Evolutionary conservation across 768 basidiomycete species (phyloP), one percentile per base, ranked within the genome.

Genomic region (Termitomyces sp.): DNA sequence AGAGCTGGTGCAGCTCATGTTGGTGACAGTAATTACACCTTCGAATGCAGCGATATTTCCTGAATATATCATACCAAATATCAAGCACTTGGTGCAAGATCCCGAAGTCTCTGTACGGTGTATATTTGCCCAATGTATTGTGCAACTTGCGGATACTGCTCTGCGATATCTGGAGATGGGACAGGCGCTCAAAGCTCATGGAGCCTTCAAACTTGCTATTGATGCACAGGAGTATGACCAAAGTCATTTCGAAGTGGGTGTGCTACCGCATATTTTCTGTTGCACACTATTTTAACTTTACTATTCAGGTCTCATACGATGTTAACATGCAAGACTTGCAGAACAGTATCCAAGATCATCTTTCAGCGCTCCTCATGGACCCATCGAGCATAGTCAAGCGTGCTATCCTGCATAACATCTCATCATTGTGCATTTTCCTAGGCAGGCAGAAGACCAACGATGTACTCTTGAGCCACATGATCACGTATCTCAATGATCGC

Each of bases 381-480:
- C 82, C 89, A 0, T 93, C 92, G 0, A 87, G 91, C 61, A 85
- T 91, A 38, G 96, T 98, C 62, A 96, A 96, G 71, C 87, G 97
- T 14, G 92, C 96, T 1, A 86, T 96, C 14, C 76, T 98, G 25
- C 86, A 89, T 65, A 86, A 94, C 65, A 92, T 98, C 38, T 91
- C 92, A 3, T 84, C 88, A 0, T 79, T 98, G 38, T 98, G 97
- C 71, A 87, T 95, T 54, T 98, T 98, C 76, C 84, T 98, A 36
- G 96, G 96, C 5, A 76, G 95, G 29, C 90, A 94, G 70, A 91
- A 87, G 71, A 96, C 97, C 1, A 96, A 96, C 74, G 97, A 99
- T 67, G 92, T 98, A 8, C 76, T 99, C 7, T 76, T 99, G 47
- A 96, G 94, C 59, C 89, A 91, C 70, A 88, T 92, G 83, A 89